A percentile compares a stretch with the other conserved stretches of the same genome.
Evolutionary conservation across 129 eudicot genomes (phyloP).

Genomic region (Silybum marianum): DNA sequence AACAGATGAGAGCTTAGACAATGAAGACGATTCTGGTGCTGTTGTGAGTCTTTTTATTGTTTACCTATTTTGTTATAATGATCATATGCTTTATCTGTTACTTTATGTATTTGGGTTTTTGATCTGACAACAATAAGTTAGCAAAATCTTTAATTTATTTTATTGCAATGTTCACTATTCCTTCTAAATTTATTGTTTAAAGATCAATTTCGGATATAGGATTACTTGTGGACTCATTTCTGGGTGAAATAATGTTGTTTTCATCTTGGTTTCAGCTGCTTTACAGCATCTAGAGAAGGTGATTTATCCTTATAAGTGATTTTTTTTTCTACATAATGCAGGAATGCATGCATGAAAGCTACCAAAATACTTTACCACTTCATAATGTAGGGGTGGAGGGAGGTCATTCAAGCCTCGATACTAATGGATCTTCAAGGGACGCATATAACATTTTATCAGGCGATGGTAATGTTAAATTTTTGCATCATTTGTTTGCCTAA

Average conservation of each 20-base stretch:
- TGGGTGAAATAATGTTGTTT: neutral
- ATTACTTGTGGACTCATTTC: neutral
- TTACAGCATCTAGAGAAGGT: neutral
- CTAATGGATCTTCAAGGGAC: conserved; percentile 63
- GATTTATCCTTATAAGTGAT: neutral
- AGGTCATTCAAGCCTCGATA: conserved; percentile 79
- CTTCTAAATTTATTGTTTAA: neutral
- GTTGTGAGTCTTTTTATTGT: conserved; percentile 51
- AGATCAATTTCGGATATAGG: neutral
- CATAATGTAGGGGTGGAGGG: conserved; percentile 78
- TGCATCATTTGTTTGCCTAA: neutral
- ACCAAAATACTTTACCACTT: conserved; percentile 63
- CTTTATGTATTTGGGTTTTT: neutral
- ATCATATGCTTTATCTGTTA: neutral
- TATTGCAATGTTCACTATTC: neutral
- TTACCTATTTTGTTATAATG: neutral
- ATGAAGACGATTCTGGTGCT: conserved; percentile 69
- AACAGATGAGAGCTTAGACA: conserved; percentile 58
- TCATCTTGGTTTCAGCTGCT: neutral
- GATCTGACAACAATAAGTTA: neutral
- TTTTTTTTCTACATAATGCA: conserved; percentile 30
- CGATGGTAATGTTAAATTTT: conserved; percentile 46
- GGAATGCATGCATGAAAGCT: conserved; percentile 92
- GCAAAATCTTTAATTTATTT: neutral
- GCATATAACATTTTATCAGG: conserved; percentile 49